Conservation (phyloP, 106 monocot species). For the Agapanthus africanus region DNA sequence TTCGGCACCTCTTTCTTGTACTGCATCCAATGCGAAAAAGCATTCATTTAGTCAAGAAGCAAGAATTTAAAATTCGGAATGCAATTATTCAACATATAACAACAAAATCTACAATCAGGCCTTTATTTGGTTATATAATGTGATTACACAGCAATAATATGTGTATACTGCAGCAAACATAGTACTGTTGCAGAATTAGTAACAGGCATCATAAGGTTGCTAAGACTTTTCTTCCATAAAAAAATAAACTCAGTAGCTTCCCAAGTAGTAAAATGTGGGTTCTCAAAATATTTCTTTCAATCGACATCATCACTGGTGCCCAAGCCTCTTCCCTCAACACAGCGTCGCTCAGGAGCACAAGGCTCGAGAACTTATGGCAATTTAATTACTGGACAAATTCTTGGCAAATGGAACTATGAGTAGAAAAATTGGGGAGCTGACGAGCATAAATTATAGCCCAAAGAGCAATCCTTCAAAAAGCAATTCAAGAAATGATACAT, state of each 20-base stretch:
- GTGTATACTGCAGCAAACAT: background rate
- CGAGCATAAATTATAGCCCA: too few species aligned
- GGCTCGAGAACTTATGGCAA: background rate
- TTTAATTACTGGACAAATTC: background rate
- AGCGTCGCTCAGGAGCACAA: too few species aligned
- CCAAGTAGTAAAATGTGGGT: background rate
- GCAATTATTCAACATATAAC: too few species aligned
- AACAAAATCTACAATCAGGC: background rate
- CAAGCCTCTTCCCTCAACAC: too few species aligned
- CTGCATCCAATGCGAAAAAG: constrained; percentile 18
- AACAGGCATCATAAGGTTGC: background rate
- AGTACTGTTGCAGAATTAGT: background rate
- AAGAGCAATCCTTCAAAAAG: too few species aligned
- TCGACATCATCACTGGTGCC: too few species aligned
- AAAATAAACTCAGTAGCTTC: background rate
- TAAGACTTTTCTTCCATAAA: background rate
- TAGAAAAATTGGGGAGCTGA: too few species aligned
- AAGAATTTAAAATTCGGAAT: background rate
- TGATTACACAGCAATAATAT: background rate
- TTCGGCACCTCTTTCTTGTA: constrained; percentile 77
- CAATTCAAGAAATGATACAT: too few species aligned
- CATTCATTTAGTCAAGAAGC: background rate
- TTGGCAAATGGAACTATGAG: too few species aligned
- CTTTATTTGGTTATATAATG: background rate
- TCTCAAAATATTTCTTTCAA: background rate